Evolutionary conservation across 495 filamentous ascomycete species (phyloP).

Genomic region (Aspergillus avenaceus): DNA sequence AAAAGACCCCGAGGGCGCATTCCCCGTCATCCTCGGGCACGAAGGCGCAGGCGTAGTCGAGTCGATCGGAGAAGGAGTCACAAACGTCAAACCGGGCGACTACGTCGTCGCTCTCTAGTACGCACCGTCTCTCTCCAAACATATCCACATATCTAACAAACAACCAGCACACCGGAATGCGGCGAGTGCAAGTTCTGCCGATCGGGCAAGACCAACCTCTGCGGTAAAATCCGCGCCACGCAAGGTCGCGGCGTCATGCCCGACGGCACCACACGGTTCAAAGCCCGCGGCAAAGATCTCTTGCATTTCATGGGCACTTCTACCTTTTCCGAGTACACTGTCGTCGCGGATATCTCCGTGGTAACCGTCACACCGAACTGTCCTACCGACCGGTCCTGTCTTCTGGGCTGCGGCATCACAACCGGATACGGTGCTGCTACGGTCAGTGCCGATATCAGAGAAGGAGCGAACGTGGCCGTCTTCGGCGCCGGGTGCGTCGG

Average conservation of each 20-base stretch:
- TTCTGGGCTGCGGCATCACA: constrained; percentile 96
- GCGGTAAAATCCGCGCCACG: constrained; percentile 96
- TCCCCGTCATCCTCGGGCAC: constrained; percentile 93
- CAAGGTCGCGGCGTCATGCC: constrained; percentile 97
- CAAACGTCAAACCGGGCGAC: constrained; percentile 74
- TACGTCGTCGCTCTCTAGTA: constrained; percentile 97
- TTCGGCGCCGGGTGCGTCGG: constrained; percentile 97
- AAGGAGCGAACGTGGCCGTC: constrained; percentile 85
- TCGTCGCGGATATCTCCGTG: constrained; percentile 97
- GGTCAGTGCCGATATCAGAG: constrained; percentile 85
- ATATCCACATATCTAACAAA: neutral
- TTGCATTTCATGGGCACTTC: constrained; percentile 99
- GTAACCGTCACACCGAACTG: constrained; percentile 87
- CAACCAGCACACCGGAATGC: constrained; percentile 85
- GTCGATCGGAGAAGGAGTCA: constrained; percentile 93
- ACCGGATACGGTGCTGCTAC: constrained; percentile 96
- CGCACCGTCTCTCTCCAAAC: constrained; percentile 7
- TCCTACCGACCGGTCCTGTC: constrained; percentile 92
- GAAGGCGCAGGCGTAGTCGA: constrained; percentile 97
- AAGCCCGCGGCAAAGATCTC: constrained; percentile 85
- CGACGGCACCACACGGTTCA: constrained; percentile 94
- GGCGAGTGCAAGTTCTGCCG: constrained; percentile 98
- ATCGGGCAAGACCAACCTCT: constrained; percentile 98
- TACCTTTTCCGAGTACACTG: constrained; percentile 97
- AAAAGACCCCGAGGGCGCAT: constrained; percentile 97